Evolutionary conservation across 164 flowering plant species (phyloP), one percentile per base, ranked within the genome.

Genomic region (Houttuynia cordata): DNA sequence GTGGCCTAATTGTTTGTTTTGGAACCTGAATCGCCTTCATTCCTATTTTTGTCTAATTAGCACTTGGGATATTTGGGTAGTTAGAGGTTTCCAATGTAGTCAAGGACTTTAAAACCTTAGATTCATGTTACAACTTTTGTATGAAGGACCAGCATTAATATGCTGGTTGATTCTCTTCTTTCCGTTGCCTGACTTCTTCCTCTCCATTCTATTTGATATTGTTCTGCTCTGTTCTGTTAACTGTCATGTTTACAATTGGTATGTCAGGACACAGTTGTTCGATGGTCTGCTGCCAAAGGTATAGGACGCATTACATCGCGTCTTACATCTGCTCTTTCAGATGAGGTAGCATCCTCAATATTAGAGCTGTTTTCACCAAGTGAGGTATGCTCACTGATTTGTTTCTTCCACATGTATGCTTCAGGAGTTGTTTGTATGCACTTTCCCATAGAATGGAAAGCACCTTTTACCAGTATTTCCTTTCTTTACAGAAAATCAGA

Each of bases 251-350:
- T 53, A 20, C 15, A 40, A 12, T 12, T 62, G 58, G 30, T 63
- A 21, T 42, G 71, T 64, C 72, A 93, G 99, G 99, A 93, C 70
- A 90, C 97, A 69, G 91, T 93, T 70, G 99, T 93, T 30, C 90
- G 97, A 40, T 93, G 99, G 99, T 88, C 97, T 75, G 96, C 97
- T 71, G 96, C 99, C 62, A 93, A 93, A 78, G 99, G 99, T 70
- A 73, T 93, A 60, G 99, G 99, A 22, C 96, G 97, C 30, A 74
- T 88, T 59, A 81, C 97, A 62, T 81, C 92, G 58, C 83, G 90
- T 59, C 71, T 90, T 49, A 86, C 99, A 62, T 83, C 81, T 68
- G 57, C 74, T 51, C 91, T 87, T 51, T 61, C 96, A 10, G 97
- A 93, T 68, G 97, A 87, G 76, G 87, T 93, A 41, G 68, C 90